Evolutionary conservation across 768 basidiomycete species (phyloP), one percentile per base, ranked within the genome.

Genomic region (Tricholoma sp.): DNA sequence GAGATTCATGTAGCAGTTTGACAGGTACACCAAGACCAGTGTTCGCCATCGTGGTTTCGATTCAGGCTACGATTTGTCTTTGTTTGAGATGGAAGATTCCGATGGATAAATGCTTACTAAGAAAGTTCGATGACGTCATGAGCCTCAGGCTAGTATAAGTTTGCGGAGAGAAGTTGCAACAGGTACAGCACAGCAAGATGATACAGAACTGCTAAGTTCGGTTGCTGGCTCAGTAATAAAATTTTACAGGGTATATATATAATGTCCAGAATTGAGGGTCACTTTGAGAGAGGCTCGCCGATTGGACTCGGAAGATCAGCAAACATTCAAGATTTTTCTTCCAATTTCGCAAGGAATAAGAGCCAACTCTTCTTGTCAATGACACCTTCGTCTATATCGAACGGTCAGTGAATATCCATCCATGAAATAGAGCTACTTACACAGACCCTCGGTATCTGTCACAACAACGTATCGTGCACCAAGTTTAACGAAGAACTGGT

Each of bases 331-430:
- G 57, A 74, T 57, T 80, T 84, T 66, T 82, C 84, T 58, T 90
- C 88, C 56, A 95, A 72, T 63, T 87, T 83, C 51, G 77, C 83
- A 36, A 98, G 74, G 72, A 96, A 96, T 6, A 82, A 87, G 28
- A 98, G 80, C 94, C 94, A 99, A 0, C 82, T 83, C 72, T 96
- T 95, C 79, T 98, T 98, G 69, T 94, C 88, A 54, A 99, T 89
- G 9, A 95, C 78, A 7, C 97, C 97, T 64, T 89, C 85, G 65
- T 94, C 91, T 93, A 64, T 9, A 56, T 13, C 28, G 56, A 3
- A 29, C 9, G 13, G 17, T 56, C 10, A 52, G 50, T 24, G 53
- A 32, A 44, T 0, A 6, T 8, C 20, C 3, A 41, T 15, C 15
- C 1, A 6, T 24, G 12, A 45, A 31, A 39, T 24, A 13, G 4